Base-by-base conservation (phyloP, 768 basidiomycete species). In the Fomitopsis serialis region DNA sequence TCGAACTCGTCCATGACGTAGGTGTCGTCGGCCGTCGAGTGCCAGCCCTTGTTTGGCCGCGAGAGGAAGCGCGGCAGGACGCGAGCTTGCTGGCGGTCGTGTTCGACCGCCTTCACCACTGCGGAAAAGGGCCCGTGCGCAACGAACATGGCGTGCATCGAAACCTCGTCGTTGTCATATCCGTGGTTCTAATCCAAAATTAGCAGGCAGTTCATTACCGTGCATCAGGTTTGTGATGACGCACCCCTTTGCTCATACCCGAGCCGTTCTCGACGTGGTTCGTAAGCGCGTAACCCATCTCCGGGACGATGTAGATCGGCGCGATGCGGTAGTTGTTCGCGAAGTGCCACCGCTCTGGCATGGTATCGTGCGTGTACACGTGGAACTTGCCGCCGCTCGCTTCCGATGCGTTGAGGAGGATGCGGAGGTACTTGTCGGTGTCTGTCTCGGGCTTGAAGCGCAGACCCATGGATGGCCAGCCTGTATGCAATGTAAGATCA, bases 121-220 rank as follows among this genome's bases (percentile, higher is more conserved):
- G 80, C 69, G 13, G 87, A 83, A 67, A 93, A 94, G 0, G 94
- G 94, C 1, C 94, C 94, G 63, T 93, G 91, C 10, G 91, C 92
- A 53, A 96, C 85, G 67, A 96, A 95, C 65, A 92, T 85, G 2
- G 92, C 92, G 48, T 84, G 81, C 94, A 96, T 96, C 6, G 85
- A 74, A 12, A 73, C 62, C 40, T 84, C 81, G 17, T 78, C 67
- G 59, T 93, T 94, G 66, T 95, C 92, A 63, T 94, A 97, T 6
- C 94, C 94, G 61, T 97, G 94, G 55, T 84, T 92, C 88, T 91
- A 59, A n/a, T n/a, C 29, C 58, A 22, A 21, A 11, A 46, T 23
- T 27, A 42, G 53, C 34, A 45, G 37, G 53, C 34, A 45, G 42
- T 48, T 19, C 21, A 13, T 23, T n/a, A 13, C 7, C 42, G 35